phyloP scores from a whole-genome alignment of 768 basidiomycete genomes.

The Mycena polygramma region DNA sequence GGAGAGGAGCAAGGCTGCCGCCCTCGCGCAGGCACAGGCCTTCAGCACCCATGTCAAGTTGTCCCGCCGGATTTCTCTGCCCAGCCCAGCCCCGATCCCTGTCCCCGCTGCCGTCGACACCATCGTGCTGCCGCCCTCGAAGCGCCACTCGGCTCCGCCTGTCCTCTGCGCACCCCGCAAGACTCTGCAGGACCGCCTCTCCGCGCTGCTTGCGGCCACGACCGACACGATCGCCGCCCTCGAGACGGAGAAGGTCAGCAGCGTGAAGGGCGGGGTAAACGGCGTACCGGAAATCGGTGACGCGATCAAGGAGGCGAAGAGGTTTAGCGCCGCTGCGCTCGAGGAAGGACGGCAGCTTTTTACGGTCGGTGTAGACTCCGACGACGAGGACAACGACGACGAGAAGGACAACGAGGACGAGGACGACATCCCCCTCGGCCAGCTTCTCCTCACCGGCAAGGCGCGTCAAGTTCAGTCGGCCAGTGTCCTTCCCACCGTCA shows the following conservation, averaged over 20 bases:
- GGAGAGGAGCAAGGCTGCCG: constrained; percentile 2
- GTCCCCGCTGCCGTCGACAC: background rate
- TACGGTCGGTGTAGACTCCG: constrained; percentile 1
- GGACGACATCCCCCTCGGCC: background rate
- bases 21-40: constrained; percentile 8
- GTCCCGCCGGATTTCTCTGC: constrained; percentile 6
- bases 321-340: constrained; percentile 21
- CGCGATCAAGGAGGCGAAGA: background rate
- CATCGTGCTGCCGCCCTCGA: background rate
- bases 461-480: too few relatives aligned
- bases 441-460: too few relatives aligned
- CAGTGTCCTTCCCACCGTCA: background rate
- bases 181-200: constrained; percentile 6
- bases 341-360: background rate
- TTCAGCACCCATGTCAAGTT: constrained; percentile 14
- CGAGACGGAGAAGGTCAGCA: background rate
- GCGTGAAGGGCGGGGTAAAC: too few relatives aligned
- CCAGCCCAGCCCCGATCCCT: background rate
- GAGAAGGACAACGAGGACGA: background rate
- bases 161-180: constrained; percentile 13
- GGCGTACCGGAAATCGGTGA: background rate
- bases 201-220: background rate
- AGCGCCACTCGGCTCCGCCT: constrained; percentile 26
- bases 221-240: constrained; percentile 17
- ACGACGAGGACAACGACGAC: background rate